Evolutionary conservation across 306 rosid species (phyloP).

Genomic region (Prunus dulcis): DNA sequence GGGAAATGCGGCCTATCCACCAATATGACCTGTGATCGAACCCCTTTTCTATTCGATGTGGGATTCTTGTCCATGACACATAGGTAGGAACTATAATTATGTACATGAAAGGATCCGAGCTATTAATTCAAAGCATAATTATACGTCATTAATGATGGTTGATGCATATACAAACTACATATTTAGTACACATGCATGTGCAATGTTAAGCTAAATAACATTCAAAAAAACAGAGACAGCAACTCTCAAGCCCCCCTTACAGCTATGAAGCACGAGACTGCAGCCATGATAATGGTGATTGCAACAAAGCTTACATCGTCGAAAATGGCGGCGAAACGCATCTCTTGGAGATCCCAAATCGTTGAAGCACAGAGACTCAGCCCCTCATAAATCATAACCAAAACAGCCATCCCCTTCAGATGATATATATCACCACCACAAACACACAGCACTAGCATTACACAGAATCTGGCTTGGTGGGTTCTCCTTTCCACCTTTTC

Average conservation of each 20-base stretch:
- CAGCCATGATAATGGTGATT: slow-evolving; percentile 25
- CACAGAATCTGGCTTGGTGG: neutral
- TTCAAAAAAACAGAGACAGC: neutral
- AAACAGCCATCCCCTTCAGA: slow-evolving; percentile 18
- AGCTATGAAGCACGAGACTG: slow-evolving; percentile 37
- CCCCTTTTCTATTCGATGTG: no score
- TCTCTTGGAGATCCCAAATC: slow-evolving; percentile 48
- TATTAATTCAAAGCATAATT: no score
- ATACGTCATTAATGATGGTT: no score
- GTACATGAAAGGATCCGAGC: no score
- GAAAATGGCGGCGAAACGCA: slow-evolving; percentile 36
- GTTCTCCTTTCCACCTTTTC: neutral
- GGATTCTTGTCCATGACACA: no score
- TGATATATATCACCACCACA: neutral
- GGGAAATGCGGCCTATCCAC: no score
- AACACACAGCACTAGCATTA: neutral
- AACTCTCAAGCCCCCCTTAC: slow-evolving; percentile 13
- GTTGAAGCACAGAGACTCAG: slow-evolving; percentile 33
- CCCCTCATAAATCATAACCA: slow-evolving; percentile 23
- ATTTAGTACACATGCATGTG: neutral
- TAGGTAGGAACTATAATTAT: no score
- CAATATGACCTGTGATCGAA: no score
- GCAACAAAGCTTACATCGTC: slow-evolving; percentile 24
- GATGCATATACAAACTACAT: no score
- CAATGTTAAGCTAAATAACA: neutral